Evolutionary conservation across 306 rosid species (phyloP).

Genomic region (Quercus aquifolioides): DNA sequence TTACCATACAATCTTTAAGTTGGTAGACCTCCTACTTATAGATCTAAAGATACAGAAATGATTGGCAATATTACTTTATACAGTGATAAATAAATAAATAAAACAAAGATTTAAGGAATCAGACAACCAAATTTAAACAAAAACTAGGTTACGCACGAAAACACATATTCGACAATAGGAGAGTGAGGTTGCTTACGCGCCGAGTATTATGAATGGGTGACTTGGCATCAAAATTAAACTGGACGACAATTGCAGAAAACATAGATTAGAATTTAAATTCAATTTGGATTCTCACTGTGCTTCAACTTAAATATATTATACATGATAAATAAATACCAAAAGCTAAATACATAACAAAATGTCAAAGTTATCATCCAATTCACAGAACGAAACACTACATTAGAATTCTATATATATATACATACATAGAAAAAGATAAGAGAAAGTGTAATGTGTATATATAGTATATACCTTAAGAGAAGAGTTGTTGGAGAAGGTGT

Average conservation of each 20-base stretch:
- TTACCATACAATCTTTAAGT: not conserved
- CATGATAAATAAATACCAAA: not conserved
- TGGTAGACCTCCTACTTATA: not conserved
- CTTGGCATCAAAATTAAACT: no score
- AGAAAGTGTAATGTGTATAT: not conserved
- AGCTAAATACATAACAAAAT: not conserved
- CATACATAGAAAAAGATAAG: no score
- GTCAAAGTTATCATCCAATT: not conserved
- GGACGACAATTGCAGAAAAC: no score
- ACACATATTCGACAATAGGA: no score
- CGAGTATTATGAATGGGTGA: no score
- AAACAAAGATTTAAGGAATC: not conserved
- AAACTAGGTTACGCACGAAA: no score
- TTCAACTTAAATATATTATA: no score
- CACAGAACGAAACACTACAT: not conserved
- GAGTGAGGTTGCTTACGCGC: no score
- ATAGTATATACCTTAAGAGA: constrained; percentile 34
- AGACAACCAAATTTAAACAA: not conserved
- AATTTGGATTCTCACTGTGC: no score
- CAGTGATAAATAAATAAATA: not conserved
- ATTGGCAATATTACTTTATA: not conserved
- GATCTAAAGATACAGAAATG: not conserved
- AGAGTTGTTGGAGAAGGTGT: constrained; percentile 42
- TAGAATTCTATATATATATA: not conserved
- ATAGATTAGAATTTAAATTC: no score